phyloP scores from a whole-genome alignment of 371 early-diverging fungal genomes.

The Lichtheimia ornata region DNA sequence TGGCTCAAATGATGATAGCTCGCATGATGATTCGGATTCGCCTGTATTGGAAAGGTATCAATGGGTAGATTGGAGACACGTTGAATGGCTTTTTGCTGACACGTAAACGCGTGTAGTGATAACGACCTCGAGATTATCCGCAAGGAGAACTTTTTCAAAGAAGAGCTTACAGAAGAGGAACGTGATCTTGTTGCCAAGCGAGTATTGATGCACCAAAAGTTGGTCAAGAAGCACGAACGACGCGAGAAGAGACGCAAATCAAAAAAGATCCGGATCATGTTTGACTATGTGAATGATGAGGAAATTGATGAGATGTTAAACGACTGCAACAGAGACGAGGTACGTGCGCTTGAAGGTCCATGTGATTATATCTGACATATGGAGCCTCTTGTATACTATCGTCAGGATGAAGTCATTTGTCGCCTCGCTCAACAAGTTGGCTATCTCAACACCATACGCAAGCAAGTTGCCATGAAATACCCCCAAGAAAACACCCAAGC shows the following conservation, averaged over 20 bases:
- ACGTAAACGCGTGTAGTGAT: not conserved
- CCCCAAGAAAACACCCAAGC: constrained; percentile 29
- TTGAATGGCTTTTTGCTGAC: no score
- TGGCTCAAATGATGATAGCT: no score
- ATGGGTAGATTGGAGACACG: no score
- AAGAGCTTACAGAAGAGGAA: constrained; percentile 85
- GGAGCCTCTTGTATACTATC: not conserved
- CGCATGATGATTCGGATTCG: no score
- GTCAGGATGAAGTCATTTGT: constrained; percentile 70
- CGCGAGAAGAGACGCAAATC: constrained; percentile 74
- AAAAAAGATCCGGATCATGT: constrained; percentile 70
- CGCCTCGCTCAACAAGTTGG: constrained; percentile 68
- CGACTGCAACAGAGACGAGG: constrained; percentile 80
- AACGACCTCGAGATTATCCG: constrained; percentile 72
- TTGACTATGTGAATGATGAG: constrained; percentile 73
- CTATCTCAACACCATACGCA: constrained; percentile 70
- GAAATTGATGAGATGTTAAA: constrained; percentile 81
- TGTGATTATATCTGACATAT: not conserved
- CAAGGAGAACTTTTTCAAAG: constrained; percentile 83
- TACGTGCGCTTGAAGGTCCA: constrained; percentile 4
- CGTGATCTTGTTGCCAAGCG: constrained; percentile 84
- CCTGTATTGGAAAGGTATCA: no score
- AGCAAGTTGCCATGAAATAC: constrained; percentile 66
- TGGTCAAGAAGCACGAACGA: constrained; percentile 78
- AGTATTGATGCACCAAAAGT: constrained; percentile 83